Conservation (phyloP, 805 yeast species). For the Candida piceae region DNA sequence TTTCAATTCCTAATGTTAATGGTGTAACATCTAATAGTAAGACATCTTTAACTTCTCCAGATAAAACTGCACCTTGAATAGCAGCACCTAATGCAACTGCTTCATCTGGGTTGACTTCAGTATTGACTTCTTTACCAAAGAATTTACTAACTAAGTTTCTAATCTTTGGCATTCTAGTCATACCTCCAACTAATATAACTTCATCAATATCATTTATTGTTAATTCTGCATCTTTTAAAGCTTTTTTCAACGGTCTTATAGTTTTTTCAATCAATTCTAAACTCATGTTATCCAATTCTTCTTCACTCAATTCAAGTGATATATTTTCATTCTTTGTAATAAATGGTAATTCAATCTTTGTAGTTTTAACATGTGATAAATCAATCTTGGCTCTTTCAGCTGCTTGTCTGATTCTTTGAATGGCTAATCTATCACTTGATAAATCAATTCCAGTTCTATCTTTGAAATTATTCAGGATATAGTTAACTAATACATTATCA, state of each 20-base stretch:
- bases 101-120: conserved; percentile 92
- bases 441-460: conserved; percentile 62
- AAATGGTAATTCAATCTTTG: conserved; percentile 78
- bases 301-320: conserved; percentile 42
- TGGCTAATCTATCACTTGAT: conserved; percentile 62
- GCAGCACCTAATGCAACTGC: conserved; percentile 97
- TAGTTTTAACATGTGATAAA: conserved; percentile 65
- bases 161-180: conserved; percentile 91
- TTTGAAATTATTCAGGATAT: conserved; percentile 75
- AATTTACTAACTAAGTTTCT: conserved; percentile 67
- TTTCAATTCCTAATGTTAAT: conserved; percentile 88
- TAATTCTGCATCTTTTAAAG: conserved; percentile 75
- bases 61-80: conserved; percentile 92
- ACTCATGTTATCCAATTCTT: conserved; percentile 45
- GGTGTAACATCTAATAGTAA: conserved; percentile 86
- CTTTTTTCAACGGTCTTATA: conserved; percentile 72
- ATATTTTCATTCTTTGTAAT: conserved; percentile 50
- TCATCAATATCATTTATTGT: conserved; percentile 64
- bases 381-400: conserved; percentile 89
- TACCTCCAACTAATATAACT: conserved; percentile 84
- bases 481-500: conserved; percentile 77
- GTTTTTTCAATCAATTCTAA: conserved; percentile 64
- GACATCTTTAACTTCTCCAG: conserved; percentile 93
- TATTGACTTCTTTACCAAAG: conserved; percentile 81
- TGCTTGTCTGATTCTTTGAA: conserved; percentile 83